These are phyloP conservation scores for Potentilla sterilis DNA, from an alignment of 306 rosid genomes.

Conservation along the genomic window DNA sequence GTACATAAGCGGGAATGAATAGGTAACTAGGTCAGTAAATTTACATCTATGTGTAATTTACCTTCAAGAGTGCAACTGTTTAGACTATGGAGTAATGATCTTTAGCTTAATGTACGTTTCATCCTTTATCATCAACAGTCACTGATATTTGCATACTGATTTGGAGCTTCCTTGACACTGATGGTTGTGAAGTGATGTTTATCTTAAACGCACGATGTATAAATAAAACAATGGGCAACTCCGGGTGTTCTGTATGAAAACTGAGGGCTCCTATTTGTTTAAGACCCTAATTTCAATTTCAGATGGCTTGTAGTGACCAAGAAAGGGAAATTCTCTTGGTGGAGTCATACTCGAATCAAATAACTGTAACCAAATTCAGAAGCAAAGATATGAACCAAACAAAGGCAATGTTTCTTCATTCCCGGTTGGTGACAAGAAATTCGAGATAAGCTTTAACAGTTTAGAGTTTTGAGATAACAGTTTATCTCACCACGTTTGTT, in stretches of 20 bases:
- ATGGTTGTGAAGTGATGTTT: not conserved
- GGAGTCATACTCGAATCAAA: not conserved
- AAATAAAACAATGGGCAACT: constrained; percentile 38
- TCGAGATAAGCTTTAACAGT: no score
- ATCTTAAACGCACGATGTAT: not conserved
- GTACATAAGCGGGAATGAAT: no score
- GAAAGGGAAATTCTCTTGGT: not conserved
- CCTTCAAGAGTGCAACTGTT: no score
- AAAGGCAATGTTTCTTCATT: not conserved
- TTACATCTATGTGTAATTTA: no score
- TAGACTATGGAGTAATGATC: not conserved
- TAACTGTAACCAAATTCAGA: not conserved
- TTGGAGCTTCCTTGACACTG: not conserved
- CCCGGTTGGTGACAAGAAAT: not conserved
- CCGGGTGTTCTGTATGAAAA: constrained; percentile 32
- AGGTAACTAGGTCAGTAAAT: no score
- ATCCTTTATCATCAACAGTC: not conserved
- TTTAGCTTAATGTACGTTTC: not conserved
- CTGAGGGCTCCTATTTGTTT: constrained; percentile 21
- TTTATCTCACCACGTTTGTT: no score
- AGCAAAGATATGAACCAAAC: not conserved
- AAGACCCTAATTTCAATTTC: not conserved
- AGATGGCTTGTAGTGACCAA: not conserved
- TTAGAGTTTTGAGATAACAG: no score
- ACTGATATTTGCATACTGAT: not conserved